Evolutionary conservation across 306 rosid genomes (phyloP).

Genomic region (Vachellia collinsii): DNA sequence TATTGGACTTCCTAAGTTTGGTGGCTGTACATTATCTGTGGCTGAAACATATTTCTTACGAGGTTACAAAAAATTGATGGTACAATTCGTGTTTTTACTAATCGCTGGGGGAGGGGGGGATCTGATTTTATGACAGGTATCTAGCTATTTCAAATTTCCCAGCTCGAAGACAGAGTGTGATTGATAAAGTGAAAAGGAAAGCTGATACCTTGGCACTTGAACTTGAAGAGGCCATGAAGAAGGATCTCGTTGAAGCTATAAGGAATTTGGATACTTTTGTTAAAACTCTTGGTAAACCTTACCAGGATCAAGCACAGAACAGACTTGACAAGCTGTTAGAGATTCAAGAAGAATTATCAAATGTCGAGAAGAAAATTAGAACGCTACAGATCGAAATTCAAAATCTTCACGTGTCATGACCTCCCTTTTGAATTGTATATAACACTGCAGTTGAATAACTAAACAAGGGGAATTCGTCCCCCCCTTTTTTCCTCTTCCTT

Average conservation of each 20-base stretch:
- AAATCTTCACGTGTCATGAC: slow-evolving; percentile 77
- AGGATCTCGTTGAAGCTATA: slow-evolving; percentile 69
- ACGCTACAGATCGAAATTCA: slow-evolving; percentile 74
- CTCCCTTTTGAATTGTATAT: neutral
- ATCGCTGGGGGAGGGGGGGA: neutral
- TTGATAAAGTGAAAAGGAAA: slow-evolving; percentile 72
- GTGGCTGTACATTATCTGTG: neutral
- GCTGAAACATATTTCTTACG: neutral
- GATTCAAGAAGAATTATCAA: slow-evolving; percentile 67
- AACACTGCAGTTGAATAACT: slow-evolving; percentile 9
- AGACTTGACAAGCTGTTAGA: slow-evolving; percentile 66
- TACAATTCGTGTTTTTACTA: slow-evolving; percentile 19
- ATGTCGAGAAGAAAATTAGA: slow-evolving; percentile 67
- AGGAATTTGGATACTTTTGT: slow-evolving; percentile 64
- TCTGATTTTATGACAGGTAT: slow-evolving; percentile 52
- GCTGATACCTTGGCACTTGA: slow-evolving; percentile 75
- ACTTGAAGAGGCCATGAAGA: slow-evolving; percentile 88
- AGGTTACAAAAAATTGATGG: neutral
- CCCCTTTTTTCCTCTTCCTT: neutral
- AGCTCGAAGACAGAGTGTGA: slow-evolving; percentile 62
- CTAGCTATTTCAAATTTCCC: slow-evolving; percentile 79
- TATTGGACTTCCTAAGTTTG: neutral
- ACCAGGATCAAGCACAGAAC: slow-evolving; percentile 71
- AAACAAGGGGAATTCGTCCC: slow-evolving; percentile 12
- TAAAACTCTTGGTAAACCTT: slow-evolving; percentile 62